Evolutionary conservation across 805 yeast species (phyloP).

Genomic region (Yamadazyma philogaea): DNA sequence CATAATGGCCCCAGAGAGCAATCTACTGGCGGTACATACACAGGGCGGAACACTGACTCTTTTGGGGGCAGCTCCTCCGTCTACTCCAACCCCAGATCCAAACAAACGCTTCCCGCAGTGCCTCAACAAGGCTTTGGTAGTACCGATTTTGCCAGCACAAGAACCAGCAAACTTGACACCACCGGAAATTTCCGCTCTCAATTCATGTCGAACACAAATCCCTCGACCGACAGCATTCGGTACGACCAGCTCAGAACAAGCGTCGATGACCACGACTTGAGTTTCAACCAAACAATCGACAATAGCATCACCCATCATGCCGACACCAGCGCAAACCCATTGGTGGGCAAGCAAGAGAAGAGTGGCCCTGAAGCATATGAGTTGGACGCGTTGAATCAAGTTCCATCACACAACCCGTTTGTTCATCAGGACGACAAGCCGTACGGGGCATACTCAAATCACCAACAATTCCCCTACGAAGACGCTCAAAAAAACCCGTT

Average conservation of each 20-base stretch:
- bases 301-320: neutral
- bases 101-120: conserved; percentile 6
- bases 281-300: conserved; percentile 3
- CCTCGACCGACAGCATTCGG: conserved; percentile 11
- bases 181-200: conserved; percentile 14
- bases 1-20: too few relatives aligned
- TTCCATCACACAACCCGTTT: conserved; percentile 7
- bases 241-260: neutral
- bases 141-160: conserved; percentile 6
- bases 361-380: conserved; percentile 1
- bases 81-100: too few relatives aligned
- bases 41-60: too few relatives aligned
- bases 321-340: neutral
- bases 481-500: conserved; percentile 12
- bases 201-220: conserved; percentile 19
- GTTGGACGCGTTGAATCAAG: neutral
- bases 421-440: neutral
- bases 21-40: too few relatives aligned
- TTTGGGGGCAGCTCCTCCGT: too few relatives aligned
- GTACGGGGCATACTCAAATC: neutral
- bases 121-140: conserved; percentile 6
- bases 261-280: conserved; percentile 11
- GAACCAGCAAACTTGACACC: conserved; percentile 4
- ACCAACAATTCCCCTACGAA: conserved; percentile 11
- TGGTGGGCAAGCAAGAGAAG: neutral